Percentiles rank a stretch among this genome's conserved stretches.
phyloP scores from a whole-genome alignment of 2,329 filamentous ascomycete genomes.

The Phialophora verrucosa region DNA sequence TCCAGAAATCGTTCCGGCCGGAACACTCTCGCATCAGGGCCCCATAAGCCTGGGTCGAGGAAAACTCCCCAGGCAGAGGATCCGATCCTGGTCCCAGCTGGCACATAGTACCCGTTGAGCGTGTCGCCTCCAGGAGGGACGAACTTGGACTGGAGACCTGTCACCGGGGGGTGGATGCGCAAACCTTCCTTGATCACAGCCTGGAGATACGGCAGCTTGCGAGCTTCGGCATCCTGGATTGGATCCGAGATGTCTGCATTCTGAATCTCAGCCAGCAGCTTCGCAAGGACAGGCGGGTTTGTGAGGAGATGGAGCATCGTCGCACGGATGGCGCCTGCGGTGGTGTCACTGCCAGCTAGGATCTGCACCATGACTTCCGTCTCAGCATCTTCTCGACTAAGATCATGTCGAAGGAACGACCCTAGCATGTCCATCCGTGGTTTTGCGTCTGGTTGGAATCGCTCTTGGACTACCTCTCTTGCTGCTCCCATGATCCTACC shows the following conservation, averaged over 20 bases:
- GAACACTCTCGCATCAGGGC: conserved; percentile 52
- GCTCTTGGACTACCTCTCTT: conserved; percentile 37
- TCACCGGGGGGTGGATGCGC: conserved; percentile 54
- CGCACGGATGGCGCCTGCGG: conserved; percentile 23
- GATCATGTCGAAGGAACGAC: conserved; percentile 42
- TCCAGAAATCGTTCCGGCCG: conserved; percentile 59
- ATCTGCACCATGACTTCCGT: conserved; percentile 33
- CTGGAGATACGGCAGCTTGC: conserved; percentile 55
- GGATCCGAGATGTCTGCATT: conserved; percentile 32
- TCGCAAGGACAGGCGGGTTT: conserved; percentile 24
- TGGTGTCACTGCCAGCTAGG: conserved; percentile 58
- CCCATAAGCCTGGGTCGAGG: conserved; percentile 47
- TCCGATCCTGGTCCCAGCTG: conserved; percentile 55
- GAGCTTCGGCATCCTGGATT: conserved; percentile 48
- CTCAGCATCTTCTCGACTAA: conserved; percentile 27
- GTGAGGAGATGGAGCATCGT: conserved; percentile 29
- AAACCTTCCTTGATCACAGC: conserved; percentile 59
- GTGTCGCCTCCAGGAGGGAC: conserved; percentile 49
- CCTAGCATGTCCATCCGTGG: conserved; percentile 42
- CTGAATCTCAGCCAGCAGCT: conserved; percentile 51
- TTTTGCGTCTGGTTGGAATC: conserved; percentile 30
- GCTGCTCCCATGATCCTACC: conserved; percentile 34
- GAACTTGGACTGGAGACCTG: conserved; percentile 46
- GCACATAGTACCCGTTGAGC: conserved; percentile 51
- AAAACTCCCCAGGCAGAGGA: conserved; percentile 52